Percentiles rank a stretch among this genome's conserved stretches.
Evolutionary conservation across 2,329 filamentous ascomycete genomes (phyloP).

Genomic region (Alternaria viburni): DNA sequence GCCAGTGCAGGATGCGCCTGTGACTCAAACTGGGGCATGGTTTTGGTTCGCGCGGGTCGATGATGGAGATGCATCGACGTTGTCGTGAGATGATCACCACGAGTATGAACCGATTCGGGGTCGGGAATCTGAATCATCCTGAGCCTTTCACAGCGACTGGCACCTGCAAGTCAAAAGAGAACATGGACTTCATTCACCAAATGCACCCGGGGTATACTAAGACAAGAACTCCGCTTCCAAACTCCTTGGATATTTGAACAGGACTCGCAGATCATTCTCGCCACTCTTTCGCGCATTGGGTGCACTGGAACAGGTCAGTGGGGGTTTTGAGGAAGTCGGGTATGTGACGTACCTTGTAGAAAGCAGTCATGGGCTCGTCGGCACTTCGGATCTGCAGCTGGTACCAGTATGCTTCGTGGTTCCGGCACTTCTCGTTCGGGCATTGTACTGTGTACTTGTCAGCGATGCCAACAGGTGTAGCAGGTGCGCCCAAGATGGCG

Average conservation of each 20-base stretch:
- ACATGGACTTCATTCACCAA: neutral
- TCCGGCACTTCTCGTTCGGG: conserved; percentile 78
- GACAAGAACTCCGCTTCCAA: conserved; percentile 3
- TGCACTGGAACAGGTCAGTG: conserved; percentile 41
- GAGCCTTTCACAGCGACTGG: neutral
- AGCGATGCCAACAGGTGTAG: neutral
- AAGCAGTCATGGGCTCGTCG: conserved; percentile 97
- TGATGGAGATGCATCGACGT: neutral
- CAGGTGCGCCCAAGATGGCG: too few species aligned
- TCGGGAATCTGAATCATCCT: neutral
- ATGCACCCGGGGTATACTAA: conserved; percentile 13
- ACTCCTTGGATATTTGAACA: conserved; percentile 11
- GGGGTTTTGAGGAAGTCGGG: neutral
- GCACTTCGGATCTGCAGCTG: conserved; percentile 97
- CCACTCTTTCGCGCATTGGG: conserved; percentile 54
- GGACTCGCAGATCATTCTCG: conserved; percentile 40
- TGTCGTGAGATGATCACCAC: too few species aligned
- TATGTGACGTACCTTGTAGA: conserved; percentile 72
- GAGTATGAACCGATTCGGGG: neutral
- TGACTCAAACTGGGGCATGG: neutral
- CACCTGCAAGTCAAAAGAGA: neutral
- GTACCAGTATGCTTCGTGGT: conserved; percentile 88
- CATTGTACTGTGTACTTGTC: conserved; percentile 69
- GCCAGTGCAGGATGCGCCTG: neutral
- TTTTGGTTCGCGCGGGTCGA: neutral